These are phyloP conservation scores for Capronia epimyces DNA, from an alignment of 2,329 filamentous ascomycete genomes.

Conservation along the genomic window DNA sequence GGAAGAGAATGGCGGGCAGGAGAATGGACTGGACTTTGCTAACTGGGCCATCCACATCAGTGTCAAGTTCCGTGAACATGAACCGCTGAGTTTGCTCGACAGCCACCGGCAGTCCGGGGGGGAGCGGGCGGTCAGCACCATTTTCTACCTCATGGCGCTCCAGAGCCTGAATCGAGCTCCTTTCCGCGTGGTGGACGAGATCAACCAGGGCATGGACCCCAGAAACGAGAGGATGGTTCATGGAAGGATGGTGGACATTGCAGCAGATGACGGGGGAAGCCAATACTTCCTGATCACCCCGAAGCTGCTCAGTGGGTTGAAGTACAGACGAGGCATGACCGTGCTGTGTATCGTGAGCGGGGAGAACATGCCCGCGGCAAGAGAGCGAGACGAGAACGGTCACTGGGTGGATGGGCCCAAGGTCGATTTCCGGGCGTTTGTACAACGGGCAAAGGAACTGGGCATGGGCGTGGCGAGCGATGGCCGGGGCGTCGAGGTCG, in stretches of 20 bases:
- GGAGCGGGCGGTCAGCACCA: conserved; percentile 91
- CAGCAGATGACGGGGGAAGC: conserved; percentile 60
- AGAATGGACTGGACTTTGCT: conserved; percentile 73
- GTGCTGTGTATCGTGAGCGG: conserved; percentile 91
- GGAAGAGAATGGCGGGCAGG: conserved; percentile 23
- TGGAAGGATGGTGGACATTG: conserved; percentile 96
- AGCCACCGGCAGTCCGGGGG: conserved; percentile 93
- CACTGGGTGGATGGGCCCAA: conserved; percentile 32
- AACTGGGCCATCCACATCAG: conserved; percentile 90
- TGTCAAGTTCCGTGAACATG: conserved; percentile 87
- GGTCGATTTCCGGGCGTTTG: conserved; percentile 37
- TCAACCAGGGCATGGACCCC: conserved; percentile 99
- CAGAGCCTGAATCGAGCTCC: conserved; percentile 89
- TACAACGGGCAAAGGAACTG: conserved; percentile 35
- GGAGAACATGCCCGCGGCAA: conserved; percentile 50
- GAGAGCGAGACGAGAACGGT: conserved; percentile 18
- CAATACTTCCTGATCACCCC: conserved; percentile 97
- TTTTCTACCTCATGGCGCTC: conserved; percentile 98
- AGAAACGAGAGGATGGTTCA: conserved; percentile 98
- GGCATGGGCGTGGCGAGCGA: conserved; percentile 15
- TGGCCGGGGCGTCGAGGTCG: conserved; percentile 12
- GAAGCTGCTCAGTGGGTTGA: conserved; percentile 78
- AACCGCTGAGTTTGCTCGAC: conserved; percentile 77
- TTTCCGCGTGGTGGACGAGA: conserved; percentile 97
- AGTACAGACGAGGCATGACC: conserved; percentile 86